Evolutionary conservation across 2,329 filamentous ascomycete species (phyloP).

Genomic region (Aspergillus sp.): DNA sequence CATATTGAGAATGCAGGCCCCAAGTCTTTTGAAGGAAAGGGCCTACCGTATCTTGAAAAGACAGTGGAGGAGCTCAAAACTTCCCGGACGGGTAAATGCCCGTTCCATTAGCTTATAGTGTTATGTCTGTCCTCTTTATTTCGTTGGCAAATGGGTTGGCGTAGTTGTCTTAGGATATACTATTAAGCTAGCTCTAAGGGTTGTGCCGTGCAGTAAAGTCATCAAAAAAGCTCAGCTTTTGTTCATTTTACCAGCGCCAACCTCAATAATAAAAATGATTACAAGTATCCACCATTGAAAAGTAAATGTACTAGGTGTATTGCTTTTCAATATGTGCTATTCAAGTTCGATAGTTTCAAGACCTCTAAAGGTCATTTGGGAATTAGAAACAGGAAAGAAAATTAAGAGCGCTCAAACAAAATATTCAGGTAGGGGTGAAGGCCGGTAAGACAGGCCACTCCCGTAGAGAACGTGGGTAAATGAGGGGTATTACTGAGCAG

Average conservation of each 20-base stretch:
- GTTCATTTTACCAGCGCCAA: too few species aligned
- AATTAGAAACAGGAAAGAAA: conserved; percentile 32
- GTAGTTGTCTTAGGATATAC: too few species aligned
- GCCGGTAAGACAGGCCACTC: conserved; percentile 16
- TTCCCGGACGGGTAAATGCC: conserved; percentile 44
- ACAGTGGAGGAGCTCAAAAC: conserved; percentile 41
- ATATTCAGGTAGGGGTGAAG: conserved; percentile 19
- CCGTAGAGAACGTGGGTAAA: conserved; percentile 27
- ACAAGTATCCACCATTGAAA: too few species aligned
- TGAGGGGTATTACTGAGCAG: conserved; percentile 34
- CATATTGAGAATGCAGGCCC: conserved; percentile 59
- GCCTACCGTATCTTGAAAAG: conserved; percentile 26
- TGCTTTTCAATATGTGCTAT: conserved; percentile 32
- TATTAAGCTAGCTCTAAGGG: too few species aligned
- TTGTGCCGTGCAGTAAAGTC: too few species aligned
- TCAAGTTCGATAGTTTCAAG: conserved; percentile 16
- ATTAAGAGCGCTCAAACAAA: conserved; percentile 35
- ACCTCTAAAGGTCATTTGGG: conserved; percentile 16
- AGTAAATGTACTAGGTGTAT: conserved; percentile 8
- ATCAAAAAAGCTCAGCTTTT: too few species aligned
- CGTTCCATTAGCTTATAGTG: conserved; percentile 33
- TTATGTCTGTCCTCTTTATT: neutral
- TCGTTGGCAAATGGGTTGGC: neutral
- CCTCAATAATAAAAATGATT: too few species aligned
- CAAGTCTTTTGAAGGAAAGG: conserved; percentile 47